Base-by-base conservation (phyloP, 2,329 filamentous ascomycete species). In the Helicocarpus griseus region DNA sequence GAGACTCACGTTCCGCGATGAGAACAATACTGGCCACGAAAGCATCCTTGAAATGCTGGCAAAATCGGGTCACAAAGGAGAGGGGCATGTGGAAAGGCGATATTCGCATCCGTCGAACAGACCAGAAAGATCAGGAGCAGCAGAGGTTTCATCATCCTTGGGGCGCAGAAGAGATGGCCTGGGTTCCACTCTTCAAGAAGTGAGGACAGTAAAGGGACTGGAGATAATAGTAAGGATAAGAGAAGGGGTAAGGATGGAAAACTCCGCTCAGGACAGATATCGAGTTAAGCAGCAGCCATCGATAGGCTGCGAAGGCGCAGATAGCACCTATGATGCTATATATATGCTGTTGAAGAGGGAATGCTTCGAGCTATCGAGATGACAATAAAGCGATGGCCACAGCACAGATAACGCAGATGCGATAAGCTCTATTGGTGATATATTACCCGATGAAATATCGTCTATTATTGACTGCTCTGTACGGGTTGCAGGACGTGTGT, bases 11-110 rank as follows among this genome's bases (percentile, higher is more conserved):
- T 44, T 19, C 54, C 54, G 21, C 21, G 38, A n/a, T 17, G 40
- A 5, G 52, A 54, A 17, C 54, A 55, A 33, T 38, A n/a, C 45
- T 55, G 54, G 28, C 54, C 54, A 19, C 54, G 52, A 26, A 55
- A 43, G 38, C 54, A 55, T 9, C 54, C 48, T 28, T 51, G 44
- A 33, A 51, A 54, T 14, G 52, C 36, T 19, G 52, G 48, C 9
- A 50, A 24, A 39, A 50, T 52, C 3, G 51, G 54, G 35, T 55
- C 54, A 26, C 54, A 55, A 21, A 9, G 9, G 13, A 54, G 48
- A 28, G 26, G 21, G 22, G 41, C 13, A 41, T 47, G 50, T 11
- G 39, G 14, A 35, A 52, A 52, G n/a, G 48, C 24, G 17, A 52
- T 52, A 22, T 52, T 39, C n/a, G 41, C 50, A 11, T 52, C 11